A percentile compares a stretch with the other conserved stretches of the same genome.
Conservation (phyloP, 306 rosid species). For the Glycyrrhiza uralensis region DNA sequence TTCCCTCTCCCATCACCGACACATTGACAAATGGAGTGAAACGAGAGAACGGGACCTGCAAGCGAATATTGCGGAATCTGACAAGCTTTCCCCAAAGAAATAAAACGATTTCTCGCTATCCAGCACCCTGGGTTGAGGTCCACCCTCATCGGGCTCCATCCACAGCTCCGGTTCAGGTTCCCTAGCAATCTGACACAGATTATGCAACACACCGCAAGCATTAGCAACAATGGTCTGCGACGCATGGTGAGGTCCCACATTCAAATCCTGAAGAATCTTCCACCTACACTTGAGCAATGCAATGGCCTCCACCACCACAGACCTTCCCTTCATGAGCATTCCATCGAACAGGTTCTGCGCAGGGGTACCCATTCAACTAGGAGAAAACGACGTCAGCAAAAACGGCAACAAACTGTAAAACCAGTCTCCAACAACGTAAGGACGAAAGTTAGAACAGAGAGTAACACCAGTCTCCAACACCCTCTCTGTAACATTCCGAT, state of each 20-base stretch:
- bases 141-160: slow-evolving; percentile 87
- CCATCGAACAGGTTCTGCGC: slow-evolving; percentile 86
- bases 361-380: slow-evolving; percentile 65
- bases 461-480: too few species aligned
- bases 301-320: slow-evolving; percentile 79
- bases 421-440: slow-evolving; percentile 95
- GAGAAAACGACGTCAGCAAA: slow-evolving; percentile 68
- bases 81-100: slow-evolving; percentile 76
- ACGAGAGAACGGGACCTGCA: too few species aligned
- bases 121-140: slow-evolving; percentile 58
- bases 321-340: slow-evolving; percentile 94
- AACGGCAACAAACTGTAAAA: slow-evolving; percentile 72
- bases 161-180: slow-evolving; percentile 86
- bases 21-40: too few species aligned
- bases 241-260: slow-evolving; percentile 74
- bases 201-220: slow-evolving; percentile 91
- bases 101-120: slow-evolving; percentile 66
- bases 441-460: too few species aligned
- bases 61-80: too few species aligned
- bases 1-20: too few species aligned
- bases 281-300: slow-evolving; percentile 90
- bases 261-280: slow-evolving; percentile 83
- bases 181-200: slow-evolving; percentile 88
- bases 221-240: slow-evolving; percentile 89
- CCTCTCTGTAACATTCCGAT: too few species aligned